Evolutionary conservation across 2,329 filamentous ascomycete species (phyloP), one percentile per base, ranked within the genome.

Genomic region (Aspergillus chevalieri): DNA sequence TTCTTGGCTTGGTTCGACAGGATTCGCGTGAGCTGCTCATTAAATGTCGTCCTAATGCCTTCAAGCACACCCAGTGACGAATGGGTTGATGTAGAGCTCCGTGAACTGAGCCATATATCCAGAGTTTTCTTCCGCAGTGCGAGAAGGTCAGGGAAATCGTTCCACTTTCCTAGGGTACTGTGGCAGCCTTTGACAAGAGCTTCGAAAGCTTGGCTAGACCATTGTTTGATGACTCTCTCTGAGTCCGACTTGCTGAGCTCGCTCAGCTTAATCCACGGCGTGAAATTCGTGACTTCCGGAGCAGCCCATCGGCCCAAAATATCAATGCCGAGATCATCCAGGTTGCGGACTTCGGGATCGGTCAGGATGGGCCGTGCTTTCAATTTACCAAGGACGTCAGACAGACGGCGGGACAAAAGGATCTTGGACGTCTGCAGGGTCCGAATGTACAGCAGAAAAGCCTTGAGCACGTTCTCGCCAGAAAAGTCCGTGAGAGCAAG

Each of bases 201-300:
- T 42, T 79, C 71, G 15, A 81, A 79, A 1, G 82, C 83, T 46
- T 78, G 76, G 46, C 75, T 75, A 0, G 83, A 82, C 86, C 87
- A 91, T 24, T 64, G 65, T 19, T 76, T 77, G 12, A 89, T 75
- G 66, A 81, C 81, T 2, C 81, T 78, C 39, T 78, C 76, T 1
- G 81, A 80, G 52, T 83, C 78, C 21, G 74, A 69, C 17, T 78
- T 81, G 21, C 83, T 79, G 4, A 88, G 68, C 56, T 93, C 87
- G 56, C 91, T 88, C 59, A 94, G 84, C 26, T 87, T 83, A 33
- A 94, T 87, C 72, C 89, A 95, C 0, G 91, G 91, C 1, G 84
- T 92, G 64, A 94, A 96, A 56, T 86, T 86, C 43, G 81, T 82
- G 39, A 95, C 87, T 52, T 94, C 89, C 6, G 90, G 83, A 15